Base-by-base conservation (phyloP, 2,329 filamentous ascomycete genomes). In the Monilinia aucupariae region DNA sequence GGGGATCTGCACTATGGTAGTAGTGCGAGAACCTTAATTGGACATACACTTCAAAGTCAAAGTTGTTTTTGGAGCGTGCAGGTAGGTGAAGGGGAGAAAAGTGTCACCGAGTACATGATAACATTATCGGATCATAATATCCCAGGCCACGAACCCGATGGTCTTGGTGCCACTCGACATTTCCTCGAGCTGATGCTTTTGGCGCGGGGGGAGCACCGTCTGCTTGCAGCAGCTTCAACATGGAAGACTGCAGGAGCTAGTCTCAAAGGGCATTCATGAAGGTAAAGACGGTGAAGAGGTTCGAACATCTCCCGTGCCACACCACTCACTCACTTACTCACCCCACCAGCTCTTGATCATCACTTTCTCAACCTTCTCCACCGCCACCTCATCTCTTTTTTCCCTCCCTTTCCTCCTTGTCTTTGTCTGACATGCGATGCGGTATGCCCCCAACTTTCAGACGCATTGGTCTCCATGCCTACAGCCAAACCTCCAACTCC, bases 21-120 rank as follows among this genome's bases (percentile, higher is more conserved):
- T 45, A 43, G 53, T 56, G 53, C 53, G 39, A 56, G 39, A 56
- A 56, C 39, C 53, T 56, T 56, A 56, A 32, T 56, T 45, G 13
- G 53, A 56, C 53, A 56, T 56, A 45, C 39, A 56, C n/a, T 30
- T 22, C 12, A 3, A 6, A 30, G 27, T 30, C n/a, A n/a, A 13
- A 45, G 39, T 22, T 22, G 25, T n/a, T 10, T n/a, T 17, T 45
- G 53, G 45, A 56, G 39, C 53, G 25, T 45, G 53, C 27, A 22
- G 39, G 8, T 30, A n/a, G n/a, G n/a, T n/a, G n/a, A n/a, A n/a
- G n/a, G n/a, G 6, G 15, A n/a, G 25, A 45, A 15, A 17, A 27
- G 39, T 22, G 27, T 17, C 41, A 22, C 25, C 1, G 17, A 45
- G 8, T 22, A 20, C 20, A 56, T 45, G 12, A 34, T 13, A n/a